phyloP scores from a whole-genome alignment of 1,284 basidiomycete genomes.

The Phlebopus sp. region DNA sequence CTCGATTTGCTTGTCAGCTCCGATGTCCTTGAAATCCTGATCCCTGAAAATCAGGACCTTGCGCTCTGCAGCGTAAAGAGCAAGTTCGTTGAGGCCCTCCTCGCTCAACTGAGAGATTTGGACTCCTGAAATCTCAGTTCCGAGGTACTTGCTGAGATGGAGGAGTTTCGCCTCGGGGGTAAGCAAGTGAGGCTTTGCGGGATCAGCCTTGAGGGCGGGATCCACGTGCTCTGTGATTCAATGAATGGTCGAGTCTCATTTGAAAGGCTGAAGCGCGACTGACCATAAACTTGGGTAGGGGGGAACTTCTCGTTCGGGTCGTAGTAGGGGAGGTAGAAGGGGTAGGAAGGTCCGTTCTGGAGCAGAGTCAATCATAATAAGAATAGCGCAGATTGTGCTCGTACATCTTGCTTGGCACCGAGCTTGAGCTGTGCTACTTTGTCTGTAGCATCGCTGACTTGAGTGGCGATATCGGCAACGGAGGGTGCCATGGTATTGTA shows the following conservation, averaged over 20 bases:
- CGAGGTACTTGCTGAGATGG: conserved; percentile 54
- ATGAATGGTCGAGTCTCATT: neutral
- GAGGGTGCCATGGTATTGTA: conserved; percentile 12
- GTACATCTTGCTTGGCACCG: conserved; percentile 3
- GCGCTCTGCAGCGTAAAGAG: conserved; percentile 56
- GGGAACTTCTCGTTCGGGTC: conserved; percentile 45
- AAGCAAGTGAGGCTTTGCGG: conserved; percentile 50
- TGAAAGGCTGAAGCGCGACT: neutral
- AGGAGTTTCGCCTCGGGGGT: conserved; percentile 36
- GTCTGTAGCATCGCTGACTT: conserved; percentile 3
- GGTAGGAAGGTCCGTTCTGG: conserved; percentile 41
- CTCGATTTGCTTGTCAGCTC: conserved; percentile 49
- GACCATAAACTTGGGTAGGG: conserved; percentile 41
- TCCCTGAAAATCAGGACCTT: conserved; percentile 57
- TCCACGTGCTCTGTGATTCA: conserved; percentile 35
- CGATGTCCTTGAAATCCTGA: conserved; percentile 57
- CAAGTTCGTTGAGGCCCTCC: conserved; percentile 60
- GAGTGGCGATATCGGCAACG: conserved; percentile 7
- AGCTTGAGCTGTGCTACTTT: conserved; percentile 10
- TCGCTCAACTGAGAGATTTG: conserved; percentile 54
- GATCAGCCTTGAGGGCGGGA: conserved; percentile 42
- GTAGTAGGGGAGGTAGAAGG: conserved; percentile 45
- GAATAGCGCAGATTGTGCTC: neutral
- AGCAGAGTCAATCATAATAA: neutral
- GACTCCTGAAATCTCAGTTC: conserved; percentile 57